Evolutionary conservation across 179 eudicot species (phyloP).

Genomic region (Beta macrorhiza): DNA sequence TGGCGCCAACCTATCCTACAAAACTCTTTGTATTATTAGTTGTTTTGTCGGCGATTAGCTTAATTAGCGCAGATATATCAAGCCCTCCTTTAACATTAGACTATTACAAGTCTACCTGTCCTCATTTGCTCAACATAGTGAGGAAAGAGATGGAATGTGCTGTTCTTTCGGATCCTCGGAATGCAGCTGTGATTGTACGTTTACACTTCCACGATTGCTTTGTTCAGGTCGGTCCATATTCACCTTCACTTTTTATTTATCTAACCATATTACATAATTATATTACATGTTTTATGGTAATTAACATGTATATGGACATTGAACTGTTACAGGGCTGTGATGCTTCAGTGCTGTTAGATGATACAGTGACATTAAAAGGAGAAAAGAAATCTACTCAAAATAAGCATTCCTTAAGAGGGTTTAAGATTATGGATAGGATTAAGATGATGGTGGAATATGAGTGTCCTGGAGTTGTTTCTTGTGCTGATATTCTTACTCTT

Average conservation of each 20-base stretch:
- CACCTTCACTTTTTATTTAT: no score
- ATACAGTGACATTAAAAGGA: conserved; percentile 65
- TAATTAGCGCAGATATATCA: conserved; percentile 29
- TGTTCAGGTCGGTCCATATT: conserved; percentile 58
- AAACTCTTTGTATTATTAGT: conserved; percentile 9
- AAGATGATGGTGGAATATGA: conserved; percentile 79
- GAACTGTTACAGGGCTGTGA: conserved; percentile 69
- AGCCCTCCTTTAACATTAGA: conserved; percentile 61
- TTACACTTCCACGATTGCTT: conserved; percentile 93
- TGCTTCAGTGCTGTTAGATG: conserved; percentile 80
- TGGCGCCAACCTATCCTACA: conserved; percentile 27
- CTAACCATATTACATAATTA: background rate
- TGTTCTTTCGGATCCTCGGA: conserved; percentile 73
- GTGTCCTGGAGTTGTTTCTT: conserved; percentile 82
- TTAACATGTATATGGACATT: background rate
- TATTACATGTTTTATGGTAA: background rate
- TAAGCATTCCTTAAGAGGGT: conserved; percentile 61
- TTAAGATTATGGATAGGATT: conserved; percentile 62
- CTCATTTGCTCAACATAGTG: conserved; percentile 54
- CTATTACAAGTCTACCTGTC: conserved; percentile 69
- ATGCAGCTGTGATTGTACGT: conserved; percentile 72
- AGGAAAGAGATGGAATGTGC: conserved; percentile 90
- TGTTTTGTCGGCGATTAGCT: conserved; percentile 25
- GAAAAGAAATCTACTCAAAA: conserved; percentile 75
- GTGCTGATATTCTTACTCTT: conserved; percentile 84